Evolutionary conservation across 768 basidiomycete species (phyloP).

Genomic region (Lentinus tigrinus): DNA sequence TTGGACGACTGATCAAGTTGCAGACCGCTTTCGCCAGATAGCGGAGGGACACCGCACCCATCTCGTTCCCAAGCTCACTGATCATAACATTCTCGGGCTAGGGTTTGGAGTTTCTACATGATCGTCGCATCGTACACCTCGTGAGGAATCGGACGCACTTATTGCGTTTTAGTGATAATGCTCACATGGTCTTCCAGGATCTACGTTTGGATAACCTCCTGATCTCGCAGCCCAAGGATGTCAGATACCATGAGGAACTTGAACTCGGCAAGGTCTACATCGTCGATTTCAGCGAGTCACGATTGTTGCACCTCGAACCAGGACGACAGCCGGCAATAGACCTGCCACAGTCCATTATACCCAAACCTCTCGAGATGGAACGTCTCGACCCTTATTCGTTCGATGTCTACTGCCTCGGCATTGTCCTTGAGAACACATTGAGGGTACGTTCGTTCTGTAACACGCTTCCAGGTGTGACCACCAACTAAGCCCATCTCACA

Average conservation of each 20-base stretch:
- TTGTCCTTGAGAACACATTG: not conserved
- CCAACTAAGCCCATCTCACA: not conserved
- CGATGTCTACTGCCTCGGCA: not conserved
- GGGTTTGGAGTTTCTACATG: not conserved
- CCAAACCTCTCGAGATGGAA: not conserved
- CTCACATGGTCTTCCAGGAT: not conserved
- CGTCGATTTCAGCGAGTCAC: not conserved
- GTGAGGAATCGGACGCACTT: no score
- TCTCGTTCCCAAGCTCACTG: not conserved
- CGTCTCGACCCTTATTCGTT: constrained; percentile 1
- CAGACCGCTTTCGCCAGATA: not conserved
- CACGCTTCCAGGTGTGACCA: not conserved
- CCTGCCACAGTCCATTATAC: not conserved
- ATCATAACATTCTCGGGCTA: no score
- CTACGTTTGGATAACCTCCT: not conserved
- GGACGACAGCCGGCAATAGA: not conserved
- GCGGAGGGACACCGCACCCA: not conserved
- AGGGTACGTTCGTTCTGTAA: no score
- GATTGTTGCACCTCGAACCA: not conserved
- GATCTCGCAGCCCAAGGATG: not conserved
- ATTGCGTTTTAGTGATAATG: no score
- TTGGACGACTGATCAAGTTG: not conserved
- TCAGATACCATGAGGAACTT: not conserved
- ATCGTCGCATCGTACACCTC: not conserved
- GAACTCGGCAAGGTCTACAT: not conserved